phyloP scores from a whole-genome alignment of 169 alveolate species.

The Plasmodium billcollinsi region DNA sequence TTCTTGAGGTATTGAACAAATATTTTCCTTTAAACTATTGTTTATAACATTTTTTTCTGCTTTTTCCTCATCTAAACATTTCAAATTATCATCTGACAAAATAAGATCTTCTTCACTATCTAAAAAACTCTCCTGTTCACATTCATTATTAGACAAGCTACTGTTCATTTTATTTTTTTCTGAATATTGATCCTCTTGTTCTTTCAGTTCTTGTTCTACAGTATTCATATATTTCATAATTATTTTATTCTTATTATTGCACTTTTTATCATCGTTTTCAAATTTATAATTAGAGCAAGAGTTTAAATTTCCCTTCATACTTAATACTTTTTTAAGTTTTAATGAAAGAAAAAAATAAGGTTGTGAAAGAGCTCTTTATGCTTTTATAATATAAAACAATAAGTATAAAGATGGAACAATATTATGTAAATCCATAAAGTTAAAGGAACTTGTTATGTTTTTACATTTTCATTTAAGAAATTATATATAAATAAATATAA shows the following conservation, averaged over 20 bases:
- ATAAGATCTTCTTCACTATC: slow-evolving; percentile 62
- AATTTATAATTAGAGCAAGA: slow-evolving; percentile 11
- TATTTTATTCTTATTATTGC: slow-evolving; percentile 30
- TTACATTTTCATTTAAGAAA: no score
- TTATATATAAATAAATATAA: no score
- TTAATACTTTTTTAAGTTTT: slow-evolving; percentile 2
- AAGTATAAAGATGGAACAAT: no score
- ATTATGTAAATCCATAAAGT: no score
- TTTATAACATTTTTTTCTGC: background rate
- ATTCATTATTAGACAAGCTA: slow-evolving; percentile 12
- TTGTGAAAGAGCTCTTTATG: no score
- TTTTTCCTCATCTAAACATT: background rate
- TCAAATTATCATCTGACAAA: slow-evolving; percentile 20
- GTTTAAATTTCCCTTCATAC: slow-evolving; percentile 26
- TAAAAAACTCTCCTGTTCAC: slow-evolving; percentile 20
- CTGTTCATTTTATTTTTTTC: slow-evolving; percentile 9
- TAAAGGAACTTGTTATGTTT: no score
- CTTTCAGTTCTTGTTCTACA: slow-evolving; percentile 37
- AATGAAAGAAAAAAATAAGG: background rate
- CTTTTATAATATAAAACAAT: no score
- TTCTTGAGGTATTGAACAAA: background rate
- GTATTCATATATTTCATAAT: slow-evolving; percentile 39
- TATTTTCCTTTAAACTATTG: background rate
- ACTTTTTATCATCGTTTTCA: slow-evolving; percentile 24
- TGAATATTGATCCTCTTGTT: slow-evolving; percentile 3